Conservation (phyloP, 768 basidiomycete species). For the Gymnopilus junonius region DNA sequence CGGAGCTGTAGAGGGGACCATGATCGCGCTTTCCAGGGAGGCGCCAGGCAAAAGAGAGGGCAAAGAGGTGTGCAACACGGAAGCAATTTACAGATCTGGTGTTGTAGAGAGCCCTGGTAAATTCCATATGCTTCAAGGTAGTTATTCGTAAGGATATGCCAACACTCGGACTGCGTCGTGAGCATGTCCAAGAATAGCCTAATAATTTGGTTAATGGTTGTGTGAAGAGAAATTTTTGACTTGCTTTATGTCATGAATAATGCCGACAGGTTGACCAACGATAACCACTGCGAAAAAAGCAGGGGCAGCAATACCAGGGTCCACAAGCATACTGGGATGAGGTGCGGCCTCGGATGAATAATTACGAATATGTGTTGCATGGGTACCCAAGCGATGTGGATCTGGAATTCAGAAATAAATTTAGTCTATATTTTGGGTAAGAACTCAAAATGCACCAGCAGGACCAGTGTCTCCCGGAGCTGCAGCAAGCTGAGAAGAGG, state of each 20-base stretch:
- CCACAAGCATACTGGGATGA: neutral
- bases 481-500: neutral
- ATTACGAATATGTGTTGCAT: neutral
- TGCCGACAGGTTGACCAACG: neutral
- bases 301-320: neutral
- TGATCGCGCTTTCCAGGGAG: neutral
- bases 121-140: neutral
- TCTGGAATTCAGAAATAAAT: neutral
- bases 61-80: neutral
- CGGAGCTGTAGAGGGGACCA: neutral
- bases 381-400: neutral
- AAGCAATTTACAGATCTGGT: neutral
- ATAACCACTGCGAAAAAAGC: neutral
- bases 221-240: neutral
- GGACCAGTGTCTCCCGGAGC: neutral
- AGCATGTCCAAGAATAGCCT: neutral
- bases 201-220: neutral
- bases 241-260: neutral
- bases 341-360: neutral
- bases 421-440: neutral
- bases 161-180: neutral
- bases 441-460: neutral
- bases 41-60: neutral
- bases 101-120: neutral
- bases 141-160: neutral